A percentile compares a stretch with the other conserved stretches of the same genome.
These are phyloP conservation scores for Aegilops bicornis DNA, from an alignment of 176 grass and related monocot species.

Conservation along the genomic window DNA sequence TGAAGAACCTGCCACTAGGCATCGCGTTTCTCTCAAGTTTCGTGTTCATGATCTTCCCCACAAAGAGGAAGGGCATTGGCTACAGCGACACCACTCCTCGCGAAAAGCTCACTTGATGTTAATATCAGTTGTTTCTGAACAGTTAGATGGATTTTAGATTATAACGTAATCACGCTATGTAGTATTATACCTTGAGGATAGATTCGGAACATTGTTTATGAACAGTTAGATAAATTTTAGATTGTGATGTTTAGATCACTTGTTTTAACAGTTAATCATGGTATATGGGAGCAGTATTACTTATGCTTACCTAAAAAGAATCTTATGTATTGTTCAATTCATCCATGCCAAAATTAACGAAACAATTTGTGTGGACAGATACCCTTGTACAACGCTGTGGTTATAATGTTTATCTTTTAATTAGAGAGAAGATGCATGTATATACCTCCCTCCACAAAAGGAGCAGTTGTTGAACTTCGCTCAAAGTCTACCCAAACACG, in stretches of 20 bases:
- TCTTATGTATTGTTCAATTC: neutral
- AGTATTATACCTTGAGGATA: too few relatives aligned
- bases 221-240: neutral
- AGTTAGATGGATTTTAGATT: neutral
- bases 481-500: too few relatives aligned
- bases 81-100: slow-evolving; percentile 9
- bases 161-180: too few relatives aligned
- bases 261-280: neutral
- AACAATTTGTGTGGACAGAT: neutral
- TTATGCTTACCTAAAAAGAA: neutral
- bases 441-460: too few relatives aligned
- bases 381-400: neutral
- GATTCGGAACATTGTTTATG: too few relatives aligned
- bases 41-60: slow-evolving; percentile 32
- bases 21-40: slow-evolving; percentile 12
- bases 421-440: too few relatives aligned
- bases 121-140: neutral
- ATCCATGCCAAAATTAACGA: too few relatives aligned
- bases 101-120: neutral
- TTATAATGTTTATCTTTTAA: neutral
- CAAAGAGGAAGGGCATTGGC: slow-evolving; percentile 22
- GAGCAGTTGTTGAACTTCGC: too few relatives aligned
- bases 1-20: neutral
- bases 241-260: neutral
- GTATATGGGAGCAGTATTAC: neutral